These are phyloP conservation scores for Jatropha multifida DNA, from an alignment of 441 rosid genomes.

Conservation along the genomic window DNA sequence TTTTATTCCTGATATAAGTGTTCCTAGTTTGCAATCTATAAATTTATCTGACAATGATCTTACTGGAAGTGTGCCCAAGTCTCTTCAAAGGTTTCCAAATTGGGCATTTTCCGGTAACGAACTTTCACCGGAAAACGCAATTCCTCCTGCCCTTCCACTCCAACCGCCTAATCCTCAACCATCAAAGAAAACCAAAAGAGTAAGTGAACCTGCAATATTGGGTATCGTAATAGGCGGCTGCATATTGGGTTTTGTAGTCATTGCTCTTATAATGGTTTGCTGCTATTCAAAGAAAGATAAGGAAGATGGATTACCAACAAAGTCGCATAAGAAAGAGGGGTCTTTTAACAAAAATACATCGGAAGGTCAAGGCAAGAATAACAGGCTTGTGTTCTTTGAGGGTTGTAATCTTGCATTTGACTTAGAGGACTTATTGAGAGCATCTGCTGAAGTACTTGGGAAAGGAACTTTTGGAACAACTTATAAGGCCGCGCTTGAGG, in stretches of 20 bases:
- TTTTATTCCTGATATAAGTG: slow-evolving; percentile 55
- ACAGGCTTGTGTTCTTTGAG: slow-evolving; percentile 66
- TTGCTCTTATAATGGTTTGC: slow-evolving; percentile 46
- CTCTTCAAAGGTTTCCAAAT: slow-evolving; percentile 64
- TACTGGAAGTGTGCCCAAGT: slow-evolving; percentile 59
- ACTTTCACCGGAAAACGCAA: slow-evolving; percentile 36
- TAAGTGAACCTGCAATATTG: slow-evolving; percentile 54
- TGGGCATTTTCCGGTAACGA: slow-evolving; percentile 64
- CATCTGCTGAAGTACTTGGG: slow-evolving; percentile 93
- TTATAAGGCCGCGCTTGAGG: slow-evolving; percentile 78
- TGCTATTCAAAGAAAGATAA: slow-evolving; percentile 41
- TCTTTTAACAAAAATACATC: slow-evolving; percentile 40
- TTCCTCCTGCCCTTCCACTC: slow-evolving; percentile 52
- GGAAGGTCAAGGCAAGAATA: slow-evolving; percentile 46
- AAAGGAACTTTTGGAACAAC: slow-evolving; percentile 85
- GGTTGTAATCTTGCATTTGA: slow-evolving; percentile 71
- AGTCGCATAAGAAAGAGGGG: slow-evolving; percentile 42
- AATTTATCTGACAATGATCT: slow-evolving; percentile 69
- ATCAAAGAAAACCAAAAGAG: slow-evolving; percentile 33
- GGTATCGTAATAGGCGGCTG: slow-evolving; percentile 59
- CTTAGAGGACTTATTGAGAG: slow-evolving; percentile 74
- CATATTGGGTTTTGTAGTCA: slow-evolving; percentile 38
- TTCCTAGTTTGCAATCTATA: slow-evolving; percentile 52
- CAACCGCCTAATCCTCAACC: slow-evolving; percentile 47
- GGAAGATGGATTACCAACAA: slow-evolving; percentile 28